Percentiles rank a stretch among this genome's conserved stretches.
Evolutionary conservation across 2,329 filamentous ascomycete genomes (phyloP).

Genomic region (Cytospora piceicola): DNA sequence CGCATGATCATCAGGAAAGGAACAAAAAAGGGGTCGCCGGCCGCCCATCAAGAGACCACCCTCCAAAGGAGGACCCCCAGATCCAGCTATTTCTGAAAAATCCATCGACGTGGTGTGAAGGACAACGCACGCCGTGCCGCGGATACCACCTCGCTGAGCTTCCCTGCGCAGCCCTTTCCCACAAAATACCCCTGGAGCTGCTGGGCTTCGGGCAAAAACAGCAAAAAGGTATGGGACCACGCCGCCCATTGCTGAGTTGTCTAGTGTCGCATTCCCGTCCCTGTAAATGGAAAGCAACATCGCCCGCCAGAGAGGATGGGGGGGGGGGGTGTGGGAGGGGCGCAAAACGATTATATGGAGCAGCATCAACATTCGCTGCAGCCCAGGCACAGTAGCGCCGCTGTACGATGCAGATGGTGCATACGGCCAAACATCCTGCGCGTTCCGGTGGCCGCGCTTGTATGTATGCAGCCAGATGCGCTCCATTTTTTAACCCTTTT

Average conservation of each 20-base stretch:
- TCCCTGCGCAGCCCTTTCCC: conserved; percentile 20
- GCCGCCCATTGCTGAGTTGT: conserved; percentile 28
- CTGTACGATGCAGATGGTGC: conserved; percentile 30
- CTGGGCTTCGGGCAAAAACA: conserved; percentile 4
- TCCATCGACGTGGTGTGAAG: conserved; percentile 19
- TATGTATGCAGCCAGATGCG: conserved; percentile 24
- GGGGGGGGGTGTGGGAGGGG: conserved; percentile 25
- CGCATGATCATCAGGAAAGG: not conserved
- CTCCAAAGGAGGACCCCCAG: not conserved
- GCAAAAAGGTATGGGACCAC: conserved; percentile 23
- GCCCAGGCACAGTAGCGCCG: conserved; percentile 30
- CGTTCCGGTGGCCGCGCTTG: conserved; percentile 30
- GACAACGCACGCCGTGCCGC: conserved; percentile 26
- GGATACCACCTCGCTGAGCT: conserved; percentile 23
- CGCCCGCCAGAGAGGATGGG: conserved; percentile 3
- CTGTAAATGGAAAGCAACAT: conserved; percentile 14
- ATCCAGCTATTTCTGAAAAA: conserved; percentile 14
- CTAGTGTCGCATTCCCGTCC: conserved; percentile 12
- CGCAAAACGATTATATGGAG: conserved; percentile 20
- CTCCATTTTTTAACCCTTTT: conserved; percentile 9
- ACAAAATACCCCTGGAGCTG: conserved; percentile 23
- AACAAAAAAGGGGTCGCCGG: not conserved
- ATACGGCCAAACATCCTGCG: conserved; percentile 30
- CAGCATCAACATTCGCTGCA: conserved; percentile 14
- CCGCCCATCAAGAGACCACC: conserved; percentile 6